Evolutionary conservation across 1,284 basidiomycete species (phyloP).

Genomic region (Tausonia pullulans): DNA sequence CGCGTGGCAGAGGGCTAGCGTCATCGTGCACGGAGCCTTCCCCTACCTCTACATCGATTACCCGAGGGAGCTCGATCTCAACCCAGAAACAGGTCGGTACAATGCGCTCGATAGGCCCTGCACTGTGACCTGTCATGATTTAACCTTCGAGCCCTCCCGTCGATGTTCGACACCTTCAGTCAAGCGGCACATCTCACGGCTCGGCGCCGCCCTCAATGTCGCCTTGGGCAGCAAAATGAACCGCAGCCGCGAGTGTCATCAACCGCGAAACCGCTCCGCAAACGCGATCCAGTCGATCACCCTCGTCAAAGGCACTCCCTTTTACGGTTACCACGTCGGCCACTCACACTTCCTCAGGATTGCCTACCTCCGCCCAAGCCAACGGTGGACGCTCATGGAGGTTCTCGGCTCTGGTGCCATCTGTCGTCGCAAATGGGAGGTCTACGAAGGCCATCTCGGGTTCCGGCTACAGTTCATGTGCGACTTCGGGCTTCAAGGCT

Average conservation of each 20-base stretch:
- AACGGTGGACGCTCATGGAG: conserved; percentile 56
- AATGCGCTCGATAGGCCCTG: too few species aligned
- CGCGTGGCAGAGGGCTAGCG: conserved; percentile 10
- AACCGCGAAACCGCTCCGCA: conserved; percentile 10
- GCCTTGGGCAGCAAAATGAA: conserved; percentile 42
- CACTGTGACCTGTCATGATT: too few species aligned
- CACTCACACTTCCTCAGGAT: conserved; percentile 87
- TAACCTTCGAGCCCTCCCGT: too few species aligned
- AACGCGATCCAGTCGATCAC: conserved; percentile 48
- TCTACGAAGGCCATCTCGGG: conserved; percentile 83
- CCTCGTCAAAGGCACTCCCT: conserved; percentile 86
- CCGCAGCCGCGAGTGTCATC: neutral
- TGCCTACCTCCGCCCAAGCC: conserved; percentile 57
- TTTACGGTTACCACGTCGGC: conserved; percentile 86
- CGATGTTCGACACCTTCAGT: conserved; percentile 38
- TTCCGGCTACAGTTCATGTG: conserved; percentile 87
- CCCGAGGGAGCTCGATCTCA: conserved; percentile 40
- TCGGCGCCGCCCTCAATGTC: conserved; percentile 62
- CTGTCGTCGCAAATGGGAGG: conserved; percentile 52
- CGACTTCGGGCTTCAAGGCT: conserved; percentile 91
- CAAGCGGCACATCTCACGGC: conserved; percentile 50
- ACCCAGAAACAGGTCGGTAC: conserved; percentile 38
- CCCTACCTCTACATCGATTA: conserved; percentile 71
- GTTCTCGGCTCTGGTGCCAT: conserved; percentile 69
- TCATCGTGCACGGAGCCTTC: conserved; percentile 34